A percentile compares a stretch with the other conserved stretches of the same genome.
phyloP scores from a whole-genome alignment of 306 rosid genomes.

The Coriaria nepalensis region DNA sequence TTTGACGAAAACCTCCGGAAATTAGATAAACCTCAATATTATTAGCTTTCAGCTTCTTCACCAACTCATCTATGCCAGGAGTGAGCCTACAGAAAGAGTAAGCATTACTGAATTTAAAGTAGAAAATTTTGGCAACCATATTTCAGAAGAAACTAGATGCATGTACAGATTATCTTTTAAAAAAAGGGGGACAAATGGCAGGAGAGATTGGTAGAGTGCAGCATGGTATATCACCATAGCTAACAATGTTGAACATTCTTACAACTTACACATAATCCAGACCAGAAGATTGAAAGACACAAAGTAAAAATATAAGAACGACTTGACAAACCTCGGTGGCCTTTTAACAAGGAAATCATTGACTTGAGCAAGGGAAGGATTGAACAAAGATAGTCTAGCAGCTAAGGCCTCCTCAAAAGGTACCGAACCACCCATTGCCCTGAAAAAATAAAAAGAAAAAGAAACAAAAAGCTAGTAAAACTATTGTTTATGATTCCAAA shows the following conservation, averaged over 20 bases:
- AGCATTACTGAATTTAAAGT: background rate
- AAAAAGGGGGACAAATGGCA: background rate
- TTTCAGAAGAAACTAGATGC: too few relatives aligned
- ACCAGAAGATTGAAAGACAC: too few relatives aligned
- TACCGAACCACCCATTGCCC: constrained; percentile 98
- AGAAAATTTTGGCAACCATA: background rate
- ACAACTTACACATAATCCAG: too few relatives aligned
- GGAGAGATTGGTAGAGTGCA: too few relatives aligned
- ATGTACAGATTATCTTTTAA: too few relatives aligned
- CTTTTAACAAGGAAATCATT: constrained; percentile 65
- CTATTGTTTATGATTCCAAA: background rate
- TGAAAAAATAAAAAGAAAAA: constrained; percentile 22
- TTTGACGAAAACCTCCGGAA: constrained; percentile 95
- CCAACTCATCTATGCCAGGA: constrained; percentile 69
- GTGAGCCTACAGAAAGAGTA: constrained; percentile 51
- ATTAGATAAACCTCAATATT: constrained; percentile 47
- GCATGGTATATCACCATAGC: too few relatives aligned
- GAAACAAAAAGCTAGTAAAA: constrained; percentile 7
- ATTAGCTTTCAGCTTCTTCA: constrained; percentile 59
- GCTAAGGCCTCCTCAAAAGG: constrained; percentile 94
- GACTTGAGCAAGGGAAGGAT: constrained; percentile 64
- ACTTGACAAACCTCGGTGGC: constrained; percentile 51
- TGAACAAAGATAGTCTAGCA: constrained; percentile 76
- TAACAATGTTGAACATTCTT: too few relatives aligned
- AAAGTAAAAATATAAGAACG: too few relatives aligned